These are phyloP conservation scores for Myriosclerotinia curreyana DNA, from an alignment of 2,329 filamentous ascomycete genomes.

Conservation along the genomic window DNA sequence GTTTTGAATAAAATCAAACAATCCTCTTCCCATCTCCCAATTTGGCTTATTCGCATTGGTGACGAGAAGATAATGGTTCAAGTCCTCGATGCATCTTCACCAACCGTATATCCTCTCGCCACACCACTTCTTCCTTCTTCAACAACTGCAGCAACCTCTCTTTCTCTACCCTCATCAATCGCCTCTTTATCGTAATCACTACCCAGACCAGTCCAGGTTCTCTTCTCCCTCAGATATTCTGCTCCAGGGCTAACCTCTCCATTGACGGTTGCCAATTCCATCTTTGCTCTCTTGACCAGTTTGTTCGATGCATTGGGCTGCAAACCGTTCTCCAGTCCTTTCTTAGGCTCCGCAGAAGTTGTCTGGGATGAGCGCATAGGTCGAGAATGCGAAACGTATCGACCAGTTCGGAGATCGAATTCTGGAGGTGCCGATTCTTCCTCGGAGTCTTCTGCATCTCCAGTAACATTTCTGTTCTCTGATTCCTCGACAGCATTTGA, in stretches of 20 bases:
- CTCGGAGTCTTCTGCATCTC: conserved; percentile 44
- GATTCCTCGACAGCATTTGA: conserved; percentile 34
- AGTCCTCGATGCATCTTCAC: conserved; percentile 47
- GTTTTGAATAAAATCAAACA: not conserved
- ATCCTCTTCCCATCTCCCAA: not conserved
- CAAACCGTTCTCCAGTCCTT: conserved; percentile 35
- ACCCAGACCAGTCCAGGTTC: conserved; percentile 89
- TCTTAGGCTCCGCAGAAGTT: conserved; percentile 13
- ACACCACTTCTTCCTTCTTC: conserved; percentile 86
- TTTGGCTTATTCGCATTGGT: not conserved
- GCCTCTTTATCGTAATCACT: conserved; percentile 74
- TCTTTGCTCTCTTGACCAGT: conserved; percentile 61
- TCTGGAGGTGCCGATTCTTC: conserved; percentile 80
- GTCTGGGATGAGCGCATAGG: conserved; percentile 55
- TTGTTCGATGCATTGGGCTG: conserved; percentile 43
- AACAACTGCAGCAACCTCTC: conserved; percentile 57
- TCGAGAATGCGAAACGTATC: conserved; percentile 73
- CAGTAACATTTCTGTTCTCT: conserved; percentile 19
- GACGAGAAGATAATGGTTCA: conserved; percentile 19
- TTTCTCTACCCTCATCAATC: conserved; percentile 46
- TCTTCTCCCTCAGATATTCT: conserved; percentile 74
- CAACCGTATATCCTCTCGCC: conserved; percentile 82
- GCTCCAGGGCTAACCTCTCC: conserved; percentile 88
- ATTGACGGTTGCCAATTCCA: conserved; percentile 76
- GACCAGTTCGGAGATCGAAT: conserved; percentile 87